Evolutionary conservation across 2,329 filamentous ascomycete genomes (phyloP).

Genomic region (Geosmithia putterillii): DNA sequence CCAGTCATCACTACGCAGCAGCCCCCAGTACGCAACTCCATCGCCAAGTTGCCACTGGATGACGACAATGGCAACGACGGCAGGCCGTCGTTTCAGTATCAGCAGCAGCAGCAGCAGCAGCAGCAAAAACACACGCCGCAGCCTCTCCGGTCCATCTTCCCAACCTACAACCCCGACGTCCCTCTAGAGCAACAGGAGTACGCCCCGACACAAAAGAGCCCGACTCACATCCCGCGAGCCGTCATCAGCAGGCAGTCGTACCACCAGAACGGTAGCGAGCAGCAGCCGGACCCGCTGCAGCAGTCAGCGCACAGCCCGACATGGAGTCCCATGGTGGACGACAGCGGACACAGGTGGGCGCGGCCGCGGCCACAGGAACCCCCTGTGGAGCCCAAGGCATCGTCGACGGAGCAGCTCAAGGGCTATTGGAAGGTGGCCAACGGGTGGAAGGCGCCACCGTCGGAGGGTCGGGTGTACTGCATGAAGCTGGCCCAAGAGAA

Average conservation of each 20-base stretch:
- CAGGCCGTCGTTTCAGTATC: not conserved
- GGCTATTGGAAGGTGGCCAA: conserved; percentile 58
- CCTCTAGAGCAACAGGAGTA: conserved; percentile 58
- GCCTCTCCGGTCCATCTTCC: conserved; percentile 59
- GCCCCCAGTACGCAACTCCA: conserved; percentile 28
- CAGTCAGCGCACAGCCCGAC: conserved; percentile 10
- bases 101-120: not conserved
- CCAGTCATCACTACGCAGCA: not conserved
- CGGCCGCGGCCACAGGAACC: conserved; percentile 21
- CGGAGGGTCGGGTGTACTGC: conserved; percentile 47
- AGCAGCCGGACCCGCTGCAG: conserved; percentile 2
- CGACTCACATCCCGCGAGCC: conserved; percentile 48
- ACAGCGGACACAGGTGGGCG: conserved; percentile 8
- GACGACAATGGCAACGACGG: conserved; percentile 10
- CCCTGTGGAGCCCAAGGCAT: conserved; percentile 33
- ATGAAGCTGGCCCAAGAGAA: conserved; percentile 41
- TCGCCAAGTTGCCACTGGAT: conserved; percentile 38
- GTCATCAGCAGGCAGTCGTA: conserved; percentile 57
- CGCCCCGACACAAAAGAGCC: conserved; percentile 53
- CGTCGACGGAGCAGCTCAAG: conserved; percentile 48
- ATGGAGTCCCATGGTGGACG: conserved; percentile 7
- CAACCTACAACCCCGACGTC: conserved; percentile 56
- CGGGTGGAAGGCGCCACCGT: conserved; percentile 51
- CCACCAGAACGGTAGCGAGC: conserved; percentile 11
- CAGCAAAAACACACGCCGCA: conserved; percentile 7